Conservation (phyloP, 345 rosid genomes). For the Eucalyptus cloeziana region DNA sequence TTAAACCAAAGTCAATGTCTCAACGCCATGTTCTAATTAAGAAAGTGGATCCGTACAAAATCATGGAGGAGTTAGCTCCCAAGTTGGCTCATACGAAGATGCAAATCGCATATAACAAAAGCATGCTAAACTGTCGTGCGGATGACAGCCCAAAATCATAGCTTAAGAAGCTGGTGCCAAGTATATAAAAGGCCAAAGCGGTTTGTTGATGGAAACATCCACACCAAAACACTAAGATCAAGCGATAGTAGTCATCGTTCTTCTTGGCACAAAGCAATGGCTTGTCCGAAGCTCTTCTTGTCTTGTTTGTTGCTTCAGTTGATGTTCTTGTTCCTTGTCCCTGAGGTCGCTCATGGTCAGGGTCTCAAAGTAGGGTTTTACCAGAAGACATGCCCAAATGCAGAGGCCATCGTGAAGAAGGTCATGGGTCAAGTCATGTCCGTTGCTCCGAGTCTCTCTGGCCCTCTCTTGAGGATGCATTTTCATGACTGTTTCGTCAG, state of each 20-base stretch:
- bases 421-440: conserved; percentile 11
- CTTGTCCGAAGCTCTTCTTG: background rate
- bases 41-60: background rate
- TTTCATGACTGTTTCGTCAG: conserved; percentile 78
- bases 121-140: background rate
- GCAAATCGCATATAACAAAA: background rate
- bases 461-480: conserved; percentile 56
- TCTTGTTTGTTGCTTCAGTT: conserved; percentile 7
- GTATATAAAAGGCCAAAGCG: background rate
- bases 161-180: background rate
- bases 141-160: background rate
- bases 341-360: background rate
- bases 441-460: conserved; percentile 33
- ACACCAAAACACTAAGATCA: background rate
- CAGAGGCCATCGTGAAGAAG: conserved; percentile 30
- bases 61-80: background rate
- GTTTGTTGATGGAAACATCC: background rate
- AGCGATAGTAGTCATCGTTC: background rate
- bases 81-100: background rate
- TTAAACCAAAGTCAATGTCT: background rate
- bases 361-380: conserved; percentile 49
- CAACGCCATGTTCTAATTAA: background rate
- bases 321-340: background rate
- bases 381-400: conserved; percentile 25
- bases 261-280: background rate